Evolutionary conservation across 257 asterid genomes (phyloP), one percentile per base, ranked within the genome.

Genomic region (Forsythia viridissima): DNA sequence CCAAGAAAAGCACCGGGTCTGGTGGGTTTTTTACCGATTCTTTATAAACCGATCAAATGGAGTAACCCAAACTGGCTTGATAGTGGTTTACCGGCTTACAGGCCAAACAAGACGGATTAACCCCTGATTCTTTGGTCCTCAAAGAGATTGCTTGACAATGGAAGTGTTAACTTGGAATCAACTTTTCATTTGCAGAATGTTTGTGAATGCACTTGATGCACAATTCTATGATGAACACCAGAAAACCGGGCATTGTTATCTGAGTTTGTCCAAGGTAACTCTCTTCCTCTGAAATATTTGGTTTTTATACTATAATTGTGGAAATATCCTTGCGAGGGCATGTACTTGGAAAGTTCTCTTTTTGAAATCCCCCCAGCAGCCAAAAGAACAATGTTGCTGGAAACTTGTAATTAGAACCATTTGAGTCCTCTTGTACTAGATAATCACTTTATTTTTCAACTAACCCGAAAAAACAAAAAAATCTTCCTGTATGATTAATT

Each of bases 121-220:
- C 72, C 11, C 46, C 78, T 72, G 12, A 36, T 41, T 24, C 52
- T 3, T 57, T n/a, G 30, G 34, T 61, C n/a, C n/a, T 2, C 71
- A 10, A 78, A 24, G 39, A 24, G 41, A 34, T 75, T 34, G 20
- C 79, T 59, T 34, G 36, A 75, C 8, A 71, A 72, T 24, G 38
- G 46, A 43, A 20, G 11, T 36, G 36, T 48, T 73, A 75, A 73
- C 43, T n/a, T 20, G 68, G 8, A 43, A 80, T 77, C 20, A 18
- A 63, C 80, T 51, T 71, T 59, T 24, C 46, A 65, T 72, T 74
- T 72, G 80, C 81, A 96, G 99, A 84, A 92, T 96, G 92, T 93
- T 94, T 83, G 98, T 94, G 82, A 97, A 94, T 74, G 90, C 95
- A 59, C 92, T 96, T n/a, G 97, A 93, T 76, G 84, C 93, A 65